Base-by-base conservation (phyloP, 1,284 basidiomycete genomes). In the Ganoderma boninense region DNA sequence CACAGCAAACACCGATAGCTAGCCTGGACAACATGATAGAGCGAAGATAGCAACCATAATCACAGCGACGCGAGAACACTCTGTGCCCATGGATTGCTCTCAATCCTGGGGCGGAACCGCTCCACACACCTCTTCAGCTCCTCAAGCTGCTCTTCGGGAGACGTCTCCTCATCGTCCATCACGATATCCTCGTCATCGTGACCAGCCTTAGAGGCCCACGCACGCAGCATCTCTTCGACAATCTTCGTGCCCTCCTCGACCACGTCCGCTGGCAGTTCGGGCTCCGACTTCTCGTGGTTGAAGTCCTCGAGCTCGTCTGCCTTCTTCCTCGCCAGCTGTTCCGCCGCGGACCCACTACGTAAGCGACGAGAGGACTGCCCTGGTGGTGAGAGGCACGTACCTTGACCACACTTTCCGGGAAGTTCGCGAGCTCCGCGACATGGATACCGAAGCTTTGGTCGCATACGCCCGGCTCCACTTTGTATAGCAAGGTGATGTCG, bases 371-470 rank as follows among this genome's bases (percentile, higher is more conserved):
- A 2, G 20, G 32, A 4, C 7, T 65, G 16, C 38, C 26, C 0
- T 18, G 11, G 29, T 20, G 4, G 20, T 20, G 29, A 23, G 26
- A 10, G 26, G 44, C 46, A 56, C 67, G 29, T 63, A 97, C 95
- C 85, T 93, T 95, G 71, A 99, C 91, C 5, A 99, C 97, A 72
- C 91, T 92, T 68, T 97, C 94, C 0, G 97, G 98, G 82, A 99
- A 99, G 79, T 97, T 96, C 14, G 98, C 97, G 46, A 99, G 85
- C 79, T 97, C 90, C 0, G 98, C 98, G 26, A 99, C 98, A 76
- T 99, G 97, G 60, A 99, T 99, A 82, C 98, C 98, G 78, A 99
- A 98, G 79, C 95, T 97, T 81, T 99, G 97, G 79, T 99, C 97
- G 71, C 95, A 95, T 52, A 96, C 87, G 16, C 95, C 94, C n/a